Evolutionary conservation across 495 filamentous ascomycete species (phyloP), one percentile per base, ranked within the genome.

Genomic region (Clohesyomyces aquaticus): DNA sequence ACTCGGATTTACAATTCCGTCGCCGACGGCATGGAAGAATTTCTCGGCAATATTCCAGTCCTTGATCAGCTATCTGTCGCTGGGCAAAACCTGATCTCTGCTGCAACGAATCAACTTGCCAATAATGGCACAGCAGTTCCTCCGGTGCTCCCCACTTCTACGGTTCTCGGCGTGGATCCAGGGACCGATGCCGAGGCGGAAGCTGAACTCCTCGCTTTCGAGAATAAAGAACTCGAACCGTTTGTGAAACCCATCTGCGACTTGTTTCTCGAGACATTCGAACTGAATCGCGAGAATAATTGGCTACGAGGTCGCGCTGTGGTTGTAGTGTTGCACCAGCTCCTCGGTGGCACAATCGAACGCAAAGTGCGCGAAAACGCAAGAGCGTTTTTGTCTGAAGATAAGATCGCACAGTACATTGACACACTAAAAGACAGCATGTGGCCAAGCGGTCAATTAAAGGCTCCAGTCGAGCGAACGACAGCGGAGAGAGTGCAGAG

Each of bases 181-280:
- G 59, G 18, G 82, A 88, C 87, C 12, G 84, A 87, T 1, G 91
- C 90, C 2, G 95, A 99, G 77, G 93, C 93, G 1, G 92, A 98
- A 74, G 92, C 92, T 0, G 95, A 99, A 74, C 80, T 99, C 22
- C 90, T 89, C 47, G 95, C 95, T 4, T 98, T 96, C 66, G 94
- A 97, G 70, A 85, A 91, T 64, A 86, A 87, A 59, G 91, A 96
- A 67, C 79, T 91, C 0, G 91, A 96, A 71, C 95, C 95, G 6
- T 97, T 99, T 74, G 92, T 99, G 65, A 98, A 96, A 71, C 95
- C 95, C 8, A 96, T 99, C 65, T 97, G 92, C 75, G 94, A 99
- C 74, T 84, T 98, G 55, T 99, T 99, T 74, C 85, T 98, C 41
- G 95, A 98, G 77, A 82, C 91, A 11, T 99, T 99, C 73, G 92